Conservation (phyloP, 768 basidiomycete genomes). For the Leccinum longicurvipes region DNA sequence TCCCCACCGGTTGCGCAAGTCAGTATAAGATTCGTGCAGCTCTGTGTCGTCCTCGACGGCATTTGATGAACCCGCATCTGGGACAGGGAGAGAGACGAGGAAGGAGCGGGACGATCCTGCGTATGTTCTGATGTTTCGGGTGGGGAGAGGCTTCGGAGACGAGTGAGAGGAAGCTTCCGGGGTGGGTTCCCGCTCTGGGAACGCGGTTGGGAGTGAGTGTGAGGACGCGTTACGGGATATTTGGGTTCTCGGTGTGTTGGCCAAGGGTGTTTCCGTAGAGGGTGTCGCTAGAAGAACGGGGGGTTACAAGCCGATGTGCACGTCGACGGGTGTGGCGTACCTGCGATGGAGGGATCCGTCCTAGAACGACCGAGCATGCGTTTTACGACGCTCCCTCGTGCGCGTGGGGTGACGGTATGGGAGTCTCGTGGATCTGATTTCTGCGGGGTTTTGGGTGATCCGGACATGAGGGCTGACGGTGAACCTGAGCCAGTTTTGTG, state of each 20-base stretch:
- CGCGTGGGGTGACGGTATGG: no score
- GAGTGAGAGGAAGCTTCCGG: slow-evolving; percentile 29
- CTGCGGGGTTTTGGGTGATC: slow-evolving; percentile 9
- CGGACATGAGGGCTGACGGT: neutral
- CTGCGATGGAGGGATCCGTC: slow-evolving; percentile 54
- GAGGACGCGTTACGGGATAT: slow-evolving; percentile 21
- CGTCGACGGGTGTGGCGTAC: neutral
- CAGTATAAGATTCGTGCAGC: slow-evolving; percentile 69
- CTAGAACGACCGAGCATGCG: slow-evolving; percentile 71
- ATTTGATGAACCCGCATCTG: slow-evolving; percentile 25
- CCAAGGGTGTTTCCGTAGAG: no score
- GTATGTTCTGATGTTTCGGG: slow-evolving; percentile 58
- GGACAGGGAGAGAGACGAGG: slow-evolving; percentile 56
- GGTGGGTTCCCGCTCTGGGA: slow-evolving; percentile 25
- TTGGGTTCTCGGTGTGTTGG: neutral
- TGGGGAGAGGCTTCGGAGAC: slow-evolving; percentile 23
- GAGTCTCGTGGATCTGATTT: no score
- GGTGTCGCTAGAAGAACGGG: slow-evolving; percentile 4
- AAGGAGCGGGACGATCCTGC: slow-evolving; percentile 79
- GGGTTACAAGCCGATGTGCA: neutral
- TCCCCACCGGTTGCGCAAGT: slow-evolving; percentile 75
- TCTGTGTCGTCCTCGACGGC: slow-evolving; percentile 47
- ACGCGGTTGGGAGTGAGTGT: slow-evolving; percentile 19
- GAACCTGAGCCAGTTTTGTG: no score
- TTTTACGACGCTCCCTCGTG: slow-evolving; percentile 49